These are phyloP conservation scores for Crassisporium funariophilum DNA, from an alignment of 768 basidiomycete species.

Conservation along the genomic window DNA sequence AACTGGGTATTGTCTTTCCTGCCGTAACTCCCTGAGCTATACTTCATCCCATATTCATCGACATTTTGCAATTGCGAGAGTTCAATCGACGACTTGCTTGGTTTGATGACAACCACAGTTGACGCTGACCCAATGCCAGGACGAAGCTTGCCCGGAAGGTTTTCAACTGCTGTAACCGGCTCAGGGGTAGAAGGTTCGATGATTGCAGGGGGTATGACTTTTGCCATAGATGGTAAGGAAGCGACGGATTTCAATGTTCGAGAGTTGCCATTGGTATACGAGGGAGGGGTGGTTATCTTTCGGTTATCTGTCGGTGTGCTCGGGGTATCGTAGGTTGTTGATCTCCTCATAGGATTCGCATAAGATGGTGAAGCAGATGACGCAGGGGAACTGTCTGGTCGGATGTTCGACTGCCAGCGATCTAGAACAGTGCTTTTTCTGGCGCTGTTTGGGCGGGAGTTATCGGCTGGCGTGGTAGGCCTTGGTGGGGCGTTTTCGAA, in stretches of 20 bases:
- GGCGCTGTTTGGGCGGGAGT: conserved; percentile 28
- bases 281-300: not conserved
- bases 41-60: conserved; percentile 53
- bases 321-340: conserved; percentile 11
- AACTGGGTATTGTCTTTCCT: conserved; percentile 23
- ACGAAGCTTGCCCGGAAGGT: conserved; percentile 31
- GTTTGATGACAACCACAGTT: conserved; percentile 69
- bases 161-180: conserved; percentile 21
- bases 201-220: conserved; percentile 20
- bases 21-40: conserved; percentile 15
- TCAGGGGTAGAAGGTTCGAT: conserved; percentile 18
- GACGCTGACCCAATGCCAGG: conserved; percentile 68
- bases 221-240: conserved; percentile 41
- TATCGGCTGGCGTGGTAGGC: conserved; percentile 36
- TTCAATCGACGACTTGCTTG: conserved; percentile 50
- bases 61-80: conserved; percentile 46
- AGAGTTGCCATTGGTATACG: not conserved
- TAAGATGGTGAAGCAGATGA: conserved; percentile 37
- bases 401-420: conserved; percentile 59
- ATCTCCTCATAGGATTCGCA: conserved; percentile 33
- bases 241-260: conserved; percentile 35
- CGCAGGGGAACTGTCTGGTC: conserved; percentile 39
- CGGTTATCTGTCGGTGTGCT: not conserved
- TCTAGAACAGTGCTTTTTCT: conserved; percentile 64
- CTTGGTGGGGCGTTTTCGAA: conserved; percentile 45